Percentiles rank a stretch among this genome's conserved stretches.
Evolutionary conservation across 441 rosid genomes (phyloP).

Genomic region (Manihot esculenta): DNA sequence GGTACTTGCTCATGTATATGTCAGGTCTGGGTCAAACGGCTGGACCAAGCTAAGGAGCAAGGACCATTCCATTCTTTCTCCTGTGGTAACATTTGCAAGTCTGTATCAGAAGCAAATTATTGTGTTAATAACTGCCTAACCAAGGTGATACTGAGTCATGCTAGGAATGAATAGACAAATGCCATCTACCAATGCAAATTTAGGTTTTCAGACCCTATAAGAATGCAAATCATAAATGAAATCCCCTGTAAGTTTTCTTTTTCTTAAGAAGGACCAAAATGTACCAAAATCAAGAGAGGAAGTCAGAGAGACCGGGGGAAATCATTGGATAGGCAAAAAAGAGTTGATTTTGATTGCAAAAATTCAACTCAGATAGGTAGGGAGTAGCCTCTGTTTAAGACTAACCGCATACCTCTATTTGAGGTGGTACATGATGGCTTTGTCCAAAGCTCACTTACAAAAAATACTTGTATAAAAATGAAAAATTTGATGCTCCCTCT

Average conservation of each 20-base stretch:
- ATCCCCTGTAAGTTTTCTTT: background rate
- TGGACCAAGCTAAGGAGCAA: conserved; percentile 13
- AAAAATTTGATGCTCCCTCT: too few species aligned
- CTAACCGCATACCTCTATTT: background rate
- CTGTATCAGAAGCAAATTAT: background rate
- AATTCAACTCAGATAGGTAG: background rate
- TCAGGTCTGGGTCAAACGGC: conserved; percentile 23
- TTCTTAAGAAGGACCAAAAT: background rate
- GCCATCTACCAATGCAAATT: background rate
- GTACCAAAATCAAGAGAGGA: background rate
- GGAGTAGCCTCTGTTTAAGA: background rate
- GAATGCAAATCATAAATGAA: background rate
- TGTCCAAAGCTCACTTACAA: background rate
- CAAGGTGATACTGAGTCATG: too few species aligned
- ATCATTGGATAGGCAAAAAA: background rate
- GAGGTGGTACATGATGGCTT: background rate
- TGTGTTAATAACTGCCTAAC: background rate
- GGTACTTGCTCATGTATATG: background rate
- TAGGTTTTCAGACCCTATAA: background rate
- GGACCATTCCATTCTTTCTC: conserved; percentile 19
- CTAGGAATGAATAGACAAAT: too few species aligned
- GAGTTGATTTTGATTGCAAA: background rate
- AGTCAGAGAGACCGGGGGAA: background rate
- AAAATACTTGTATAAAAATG: background rate
- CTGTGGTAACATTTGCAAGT: background rate